Conservation (phyloP, 2,329 filamentous ascomycete species). For the Sporothrix dimorphospora region DNA sequence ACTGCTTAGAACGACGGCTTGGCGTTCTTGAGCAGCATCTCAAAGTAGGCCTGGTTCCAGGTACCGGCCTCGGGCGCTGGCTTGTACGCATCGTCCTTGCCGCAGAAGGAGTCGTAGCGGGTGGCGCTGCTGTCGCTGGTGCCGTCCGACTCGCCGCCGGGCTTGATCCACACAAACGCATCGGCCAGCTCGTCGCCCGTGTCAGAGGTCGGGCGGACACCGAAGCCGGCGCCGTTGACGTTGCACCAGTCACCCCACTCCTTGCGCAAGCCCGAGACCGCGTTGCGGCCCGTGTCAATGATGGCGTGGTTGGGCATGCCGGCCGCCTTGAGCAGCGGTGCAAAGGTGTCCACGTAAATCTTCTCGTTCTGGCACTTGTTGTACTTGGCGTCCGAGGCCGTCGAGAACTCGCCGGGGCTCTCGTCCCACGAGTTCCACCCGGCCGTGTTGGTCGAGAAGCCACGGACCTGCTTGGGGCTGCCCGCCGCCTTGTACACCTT, state of each 20-base stretch:
- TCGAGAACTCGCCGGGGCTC: slow-evolving; percentile 46
- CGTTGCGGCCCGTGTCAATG: slow-evolving; percentile 48
- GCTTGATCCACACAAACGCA: slow-evolving; percentile 70
- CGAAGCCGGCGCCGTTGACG: slow-evolving; percentile 63
- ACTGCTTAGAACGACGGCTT: slow-evolving; percentile 40
- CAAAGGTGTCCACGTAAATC: slow-evolving; percentile 48
- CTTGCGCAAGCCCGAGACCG: slow-evolving; percentile 47
- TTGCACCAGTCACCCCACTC: slow-evolving; percentile 57
- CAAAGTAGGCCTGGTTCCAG: slow-evolving; percentile 52
- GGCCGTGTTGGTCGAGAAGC: slow-evolving; percentile 46
- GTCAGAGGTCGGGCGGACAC: slow-evolving; percentile 57
- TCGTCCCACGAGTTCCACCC: slow-evolving; percentile 48
- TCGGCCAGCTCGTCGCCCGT: slow-evolving; percentile 62
- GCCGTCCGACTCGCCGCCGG: slow-evolving; percentile 58
- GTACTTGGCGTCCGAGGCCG: slow-evolving; percentile 48
- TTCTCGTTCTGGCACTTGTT: slow-evolving; percentile 50
- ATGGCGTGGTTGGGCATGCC: slow-evolving; percentile 50
- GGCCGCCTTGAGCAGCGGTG: slow-evolving; percentile 43
- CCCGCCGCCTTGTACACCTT: slow-evolving; percentile 45
- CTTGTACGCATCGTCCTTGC: slow-evolving; percentile 45
- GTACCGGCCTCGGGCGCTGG: slow-evolving; percentile 48
- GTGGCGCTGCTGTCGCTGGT: slow-evolving; percentile 43
- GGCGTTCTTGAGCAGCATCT: slow-evolving; percentile 49
- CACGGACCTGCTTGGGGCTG: slow-evolving; percentile 45
- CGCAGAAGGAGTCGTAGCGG: slow-evolving; percentile 46